phyloP scores from a whole-genome alignment of 228 moss, liverwort and hornwort species.

The Sphagnum magellanicum region DNA sequence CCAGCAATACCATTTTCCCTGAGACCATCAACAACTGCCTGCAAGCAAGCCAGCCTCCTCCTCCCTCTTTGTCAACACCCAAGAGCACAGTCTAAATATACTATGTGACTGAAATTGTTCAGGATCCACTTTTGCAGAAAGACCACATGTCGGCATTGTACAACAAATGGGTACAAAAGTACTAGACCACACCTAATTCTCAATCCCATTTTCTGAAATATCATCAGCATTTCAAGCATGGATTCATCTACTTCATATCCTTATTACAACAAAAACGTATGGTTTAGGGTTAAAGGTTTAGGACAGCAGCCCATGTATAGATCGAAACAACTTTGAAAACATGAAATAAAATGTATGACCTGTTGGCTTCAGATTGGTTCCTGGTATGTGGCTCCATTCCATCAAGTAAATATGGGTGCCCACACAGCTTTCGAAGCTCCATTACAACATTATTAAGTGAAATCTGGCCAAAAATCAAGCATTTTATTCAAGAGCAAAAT shows the following conservation, averaged over 20 bases:
- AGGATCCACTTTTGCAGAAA: too few species aligned
- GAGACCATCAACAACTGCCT: constrained; percentile 95
- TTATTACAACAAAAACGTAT: constrained; percentile 21
- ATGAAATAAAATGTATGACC: constrained; percentile 17
- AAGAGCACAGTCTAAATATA: too few species aligned
- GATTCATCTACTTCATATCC: too few species aligned
- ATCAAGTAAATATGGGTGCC: constrained; percentile 93
- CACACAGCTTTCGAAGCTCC: constrained; percentile 97
- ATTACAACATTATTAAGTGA: constrained; percentile 92
- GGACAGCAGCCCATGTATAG: not conserved
- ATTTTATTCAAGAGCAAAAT: not conserved
- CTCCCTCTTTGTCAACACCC: too few species aligned
- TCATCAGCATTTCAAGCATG: too few species aligned
- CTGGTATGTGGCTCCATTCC: constrained; percentile 82
- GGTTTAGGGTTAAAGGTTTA: not conserved
- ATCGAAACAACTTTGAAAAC: not conserved
- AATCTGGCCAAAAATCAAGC: constrained; percentile 35
- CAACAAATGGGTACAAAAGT: too few species aligned
- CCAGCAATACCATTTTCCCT: constrained; percentile 83
- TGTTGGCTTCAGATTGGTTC: constrained; percentile 89
- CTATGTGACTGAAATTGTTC: too few species aligned
- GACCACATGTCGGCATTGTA: too few species aligned
- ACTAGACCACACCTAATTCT: too few species aligned
- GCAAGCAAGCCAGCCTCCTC: constrained; percentile 50
- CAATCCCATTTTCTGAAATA: too few species aligned